These are phyloP conservation scores for Naegleria fowleri DNA, from an alignment of 208 protist species.

Conservation along the genomic window DNA sequence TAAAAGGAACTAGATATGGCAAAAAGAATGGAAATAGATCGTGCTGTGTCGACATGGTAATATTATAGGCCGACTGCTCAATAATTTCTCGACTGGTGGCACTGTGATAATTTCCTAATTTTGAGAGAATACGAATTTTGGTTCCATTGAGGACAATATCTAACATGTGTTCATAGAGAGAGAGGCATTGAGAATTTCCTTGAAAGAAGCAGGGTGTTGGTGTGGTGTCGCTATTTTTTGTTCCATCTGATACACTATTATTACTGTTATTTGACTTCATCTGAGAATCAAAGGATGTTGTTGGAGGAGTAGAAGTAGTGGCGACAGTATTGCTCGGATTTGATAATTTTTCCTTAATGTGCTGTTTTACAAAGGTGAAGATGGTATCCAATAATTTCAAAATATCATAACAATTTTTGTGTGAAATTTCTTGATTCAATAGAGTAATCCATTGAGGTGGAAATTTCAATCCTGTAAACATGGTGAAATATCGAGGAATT, in stretches of 20 bases:
- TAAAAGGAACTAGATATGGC: background rate
- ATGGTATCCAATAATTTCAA: background rate
- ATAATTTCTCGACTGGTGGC: background rate
- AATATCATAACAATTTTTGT: background rate
- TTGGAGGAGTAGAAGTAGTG: too few species aligned
- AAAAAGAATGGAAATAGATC: background rate
- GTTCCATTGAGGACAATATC: background rate
- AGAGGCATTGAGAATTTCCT: background rate
- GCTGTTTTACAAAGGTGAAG: background rate
- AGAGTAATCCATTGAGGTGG: background rate
- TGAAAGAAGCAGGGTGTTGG: background rate
- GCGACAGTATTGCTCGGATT: background rate
- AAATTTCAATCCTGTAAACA: background rate
- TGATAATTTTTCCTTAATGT: background rate
- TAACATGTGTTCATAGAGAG: background rate
- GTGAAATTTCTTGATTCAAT: background rate
- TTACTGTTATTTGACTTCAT: too few species aligned
- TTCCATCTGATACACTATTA: too few species aligned
- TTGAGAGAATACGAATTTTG: background rate
- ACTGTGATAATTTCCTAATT: background rate
- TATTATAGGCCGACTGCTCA: background rate
- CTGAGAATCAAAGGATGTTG: too few species aligned
- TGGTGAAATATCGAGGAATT: background rate
- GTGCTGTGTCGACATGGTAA: background rate
- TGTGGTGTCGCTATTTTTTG: background rate